A percentile compares a stretch with the other conserved stretches of the same genome.
These are phyloP conservation scores for Termitomyces sp. DNA, from an alignment of 768 basidiomycete genomes.

Conservation along the genomic window DNA sequence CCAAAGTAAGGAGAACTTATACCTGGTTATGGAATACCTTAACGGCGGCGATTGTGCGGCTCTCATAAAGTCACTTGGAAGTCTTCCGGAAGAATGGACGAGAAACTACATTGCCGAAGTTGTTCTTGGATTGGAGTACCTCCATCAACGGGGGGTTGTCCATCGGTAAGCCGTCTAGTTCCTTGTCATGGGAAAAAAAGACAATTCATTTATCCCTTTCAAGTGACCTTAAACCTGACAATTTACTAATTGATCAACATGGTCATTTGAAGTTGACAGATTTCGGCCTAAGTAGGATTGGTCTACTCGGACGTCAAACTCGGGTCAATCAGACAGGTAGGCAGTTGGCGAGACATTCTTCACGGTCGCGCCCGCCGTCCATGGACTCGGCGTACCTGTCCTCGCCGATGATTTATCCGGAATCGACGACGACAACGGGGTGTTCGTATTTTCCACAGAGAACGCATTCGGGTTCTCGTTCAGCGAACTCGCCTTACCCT, in stretches of 20 bases:
- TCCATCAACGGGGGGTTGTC: constrained; percentile 93
- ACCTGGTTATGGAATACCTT: constrained; percentile 99
- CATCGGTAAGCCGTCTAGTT: constrained; percentile 69
- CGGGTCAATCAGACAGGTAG: constrained; percentile 55
- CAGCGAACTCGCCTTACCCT: constrained; percentile 59
- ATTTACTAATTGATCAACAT: constrained; percentile 92
- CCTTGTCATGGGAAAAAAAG: background rate
- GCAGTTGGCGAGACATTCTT: constrained; percentile 48
- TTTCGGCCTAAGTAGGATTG: constrained; percentile 94
- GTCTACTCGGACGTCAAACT: constrained; percentile 96
- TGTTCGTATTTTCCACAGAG: constrained; percentile 81
- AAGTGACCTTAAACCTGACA: constrained; percentile 97
- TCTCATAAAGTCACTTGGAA: constrained; percentile 92
- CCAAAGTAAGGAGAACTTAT: constrained; percentile 98
- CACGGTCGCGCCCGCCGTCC: constrained; percentile 77
- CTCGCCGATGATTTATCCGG: constrained; percentile 64
- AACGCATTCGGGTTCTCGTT: constrained; percentile 50
- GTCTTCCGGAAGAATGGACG: constrained; percentile 94
- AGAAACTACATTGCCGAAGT: constrained; percentile 96
- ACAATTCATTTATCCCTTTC: constrained; percentile 6
- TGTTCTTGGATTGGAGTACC: constrained; percentile 88
- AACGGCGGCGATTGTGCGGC: constrained; percentile 98
- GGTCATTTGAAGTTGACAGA: constrained; percentile 98
- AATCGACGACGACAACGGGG: constrained; percentile 40
- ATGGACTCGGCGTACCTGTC: constrained; percentile 76